Evolutionary conservation across 805 yeast species (phyloP).

Genomic region (Ogataea parapolymorpha): DNA sequence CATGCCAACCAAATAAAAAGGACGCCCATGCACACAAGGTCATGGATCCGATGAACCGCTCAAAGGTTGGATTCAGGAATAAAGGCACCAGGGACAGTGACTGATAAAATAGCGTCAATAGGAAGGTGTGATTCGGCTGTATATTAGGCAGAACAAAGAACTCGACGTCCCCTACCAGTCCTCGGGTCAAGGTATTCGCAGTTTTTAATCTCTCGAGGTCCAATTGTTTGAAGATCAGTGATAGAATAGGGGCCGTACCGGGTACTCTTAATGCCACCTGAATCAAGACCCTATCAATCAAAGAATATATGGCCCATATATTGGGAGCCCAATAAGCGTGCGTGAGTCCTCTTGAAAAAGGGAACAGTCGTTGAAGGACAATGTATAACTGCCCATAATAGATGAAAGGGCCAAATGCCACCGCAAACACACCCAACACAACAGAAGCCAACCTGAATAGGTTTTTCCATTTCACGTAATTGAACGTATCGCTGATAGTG

Average conservation of each 20-base stretch:
- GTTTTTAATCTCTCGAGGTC: conserved; percentile 20
- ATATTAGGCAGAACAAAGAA: conserved; percentile 80
- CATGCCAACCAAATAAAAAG: conserved; percentile 97
- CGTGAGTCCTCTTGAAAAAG: conserved; percentile 90
- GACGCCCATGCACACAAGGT: conserved; percentile 90
- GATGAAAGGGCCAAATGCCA: conserved; percentile 79
- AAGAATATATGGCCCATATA: conserved; percentile 92
- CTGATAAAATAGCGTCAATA: conserved; percentile 83
- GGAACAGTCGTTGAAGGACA: conserved; percentile 71
- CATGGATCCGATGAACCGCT: conserved; percentile 77
- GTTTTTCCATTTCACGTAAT: conserved; percentile 49
- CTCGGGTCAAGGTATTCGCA: conserved; percentile 53
- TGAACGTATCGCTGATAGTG: conserved; percentile 16
- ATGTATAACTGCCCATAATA: conserved; percentile 60
- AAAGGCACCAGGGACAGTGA: conserved; percentile 70
- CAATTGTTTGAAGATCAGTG: conserved; percentile 14
- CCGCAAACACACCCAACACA: conserved; percentile 56
- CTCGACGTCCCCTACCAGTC: conserved; percentile 86
- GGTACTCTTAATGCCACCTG: conserved; percentile 40
- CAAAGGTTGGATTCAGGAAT: conserved; percentile 66
- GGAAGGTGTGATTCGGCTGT: conserved; percentile 71
- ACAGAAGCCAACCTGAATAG: conserved; percentile 58
- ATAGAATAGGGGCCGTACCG: conserved; percentile 42
- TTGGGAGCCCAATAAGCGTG: conserved; percentile 99
- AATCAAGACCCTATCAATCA: conserved; percentile 67